Percentiles rank a stretch among this genome's conserved stretches.
Evolutionary conservation across 306 rosid species (phyloP).

Genomic region (Ammopiptanthus mongolicus): DNA sequence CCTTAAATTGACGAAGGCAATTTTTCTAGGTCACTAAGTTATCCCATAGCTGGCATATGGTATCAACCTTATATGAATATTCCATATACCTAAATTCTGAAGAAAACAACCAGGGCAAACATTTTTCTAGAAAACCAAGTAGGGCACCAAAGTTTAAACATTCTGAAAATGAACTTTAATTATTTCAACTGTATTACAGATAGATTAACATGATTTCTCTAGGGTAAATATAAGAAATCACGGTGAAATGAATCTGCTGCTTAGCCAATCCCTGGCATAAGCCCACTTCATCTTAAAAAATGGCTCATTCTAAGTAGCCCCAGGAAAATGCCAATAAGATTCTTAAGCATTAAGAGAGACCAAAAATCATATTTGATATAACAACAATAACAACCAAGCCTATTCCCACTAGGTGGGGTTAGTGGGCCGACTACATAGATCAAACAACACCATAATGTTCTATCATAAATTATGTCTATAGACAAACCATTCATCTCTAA

Average conservation of each 20-base stretch:
- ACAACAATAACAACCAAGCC: no score
- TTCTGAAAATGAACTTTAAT: background rate
- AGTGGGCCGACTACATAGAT: no score
- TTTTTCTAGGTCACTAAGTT: background rate
- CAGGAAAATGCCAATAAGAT: background rate
- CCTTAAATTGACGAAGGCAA: background rate
- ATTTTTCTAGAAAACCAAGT: background rate
- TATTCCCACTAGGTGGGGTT: no score
- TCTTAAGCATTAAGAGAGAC: background rate
- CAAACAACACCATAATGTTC: no score
- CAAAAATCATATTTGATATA: background rate
- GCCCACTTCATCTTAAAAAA: background rate
- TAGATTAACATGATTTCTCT: background rate
- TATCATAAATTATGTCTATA: no score
- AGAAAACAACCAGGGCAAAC: background rate
- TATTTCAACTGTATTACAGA: background rate
- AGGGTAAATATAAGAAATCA: background rate
- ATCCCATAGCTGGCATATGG: background rate
- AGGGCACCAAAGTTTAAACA: background rate
- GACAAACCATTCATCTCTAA: no score
- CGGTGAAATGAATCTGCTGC: background rate
- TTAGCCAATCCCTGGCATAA: background rate
- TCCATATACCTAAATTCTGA: background rate
- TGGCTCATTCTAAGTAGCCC: background rate
- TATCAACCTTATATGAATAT: background rate